phyloP scores from a whole-genome alignment of 305 asterid species.

The Fraxinus floribunda region DNA sequence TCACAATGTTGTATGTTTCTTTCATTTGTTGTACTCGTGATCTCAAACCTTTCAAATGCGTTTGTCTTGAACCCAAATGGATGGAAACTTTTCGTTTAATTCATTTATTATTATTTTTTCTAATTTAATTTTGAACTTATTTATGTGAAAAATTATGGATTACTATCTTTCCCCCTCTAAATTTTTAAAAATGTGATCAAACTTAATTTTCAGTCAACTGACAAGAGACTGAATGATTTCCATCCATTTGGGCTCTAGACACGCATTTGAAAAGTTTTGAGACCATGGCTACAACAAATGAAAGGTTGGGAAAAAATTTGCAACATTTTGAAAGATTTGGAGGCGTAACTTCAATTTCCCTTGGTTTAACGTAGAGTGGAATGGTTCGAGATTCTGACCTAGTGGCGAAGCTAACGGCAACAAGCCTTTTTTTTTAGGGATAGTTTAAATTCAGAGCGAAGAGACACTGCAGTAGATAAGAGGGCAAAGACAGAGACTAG shows the following conservation, averaged over 20 bases:
- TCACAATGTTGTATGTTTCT: background rate
- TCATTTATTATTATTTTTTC: too few species aligned
- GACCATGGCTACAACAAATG: background rate
- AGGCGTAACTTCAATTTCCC: background rate
- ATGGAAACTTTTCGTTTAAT: background rate
- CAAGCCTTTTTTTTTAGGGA: background rate
- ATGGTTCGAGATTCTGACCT: background rate
- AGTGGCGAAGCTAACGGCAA: background rate
- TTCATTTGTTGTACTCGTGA: too few species aligned
- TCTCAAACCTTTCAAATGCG: background rate
- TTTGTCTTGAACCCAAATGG: background rate
- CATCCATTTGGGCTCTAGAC: background rate
- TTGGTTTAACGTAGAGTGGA: background rate
- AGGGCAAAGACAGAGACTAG: background rate
- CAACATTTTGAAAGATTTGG: background rate
- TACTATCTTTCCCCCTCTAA: background rate
- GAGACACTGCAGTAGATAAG: background rate
- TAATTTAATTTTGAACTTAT: background rate
- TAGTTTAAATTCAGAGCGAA: background rate
- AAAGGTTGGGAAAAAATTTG: too few species aligned
- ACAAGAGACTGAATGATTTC: background rate
- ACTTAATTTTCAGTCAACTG: background rate
- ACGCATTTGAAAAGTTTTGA: background rate
- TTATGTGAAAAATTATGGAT: background rate
- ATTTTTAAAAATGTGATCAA: background rate